Percentiles rank a stretch among this genome's conserved stretches.
Evolutionary conservation across 2,329 filamentous ascomycete species (phyloP).

Genomic region (Trichoderma harzianum): DNA sequence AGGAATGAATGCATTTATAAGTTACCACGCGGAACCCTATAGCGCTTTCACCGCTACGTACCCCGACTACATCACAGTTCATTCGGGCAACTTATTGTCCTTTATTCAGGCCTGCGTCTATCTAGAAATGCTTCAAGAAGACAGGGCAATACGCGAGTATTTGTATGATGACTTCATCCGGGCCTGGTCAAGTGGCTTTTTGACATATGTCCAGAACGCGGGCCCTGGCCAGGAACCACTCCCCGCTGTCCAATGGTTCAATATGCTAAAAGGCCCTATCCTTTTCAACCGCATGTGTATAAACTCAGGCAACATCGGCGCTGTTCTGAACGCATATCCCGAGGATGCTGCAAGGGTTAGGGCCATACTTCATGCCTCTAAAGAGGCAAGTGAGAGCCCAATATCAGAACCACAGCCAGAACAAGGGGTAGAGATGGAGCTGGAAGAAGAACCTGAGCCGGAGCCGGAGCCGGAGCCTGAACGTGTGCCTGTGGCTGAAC

Average conservation of each 20-base stretch:
- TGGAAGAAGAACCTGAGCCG: neutral
- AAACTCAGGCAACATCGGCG: slow-evolving; percentile 33
- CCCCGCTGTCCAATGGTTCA: slow-evolving; percentile 43
- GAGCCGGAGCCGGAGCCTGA: neutral
- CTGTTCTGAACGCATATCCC: slow-evolving; percentile 34
- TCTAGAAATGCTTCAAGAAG: slow-evolving; percentile 37
- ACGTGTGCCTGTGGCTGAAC: neutral
- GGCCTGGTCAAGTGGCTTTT: slow-evolving; percentile 41
- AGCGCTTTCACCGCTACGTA: slow-evolving; percentile 42
- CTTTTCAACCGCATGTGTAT: slow-evolving; percentile 35
- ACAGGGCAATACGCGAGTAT: slow-evolving; percentile 37
- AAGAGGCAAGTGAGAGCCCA: neutral
- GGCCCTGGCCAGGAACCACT: slow-evolving; percentile 29
- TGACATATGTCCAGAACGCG: slow-evolving; percentile 37
- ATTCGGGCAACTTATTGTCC: slow-evolving; percentile 35
- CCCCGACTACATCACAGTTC: slow-evolving; percentile 40
- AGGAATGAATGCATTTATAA: neutral
- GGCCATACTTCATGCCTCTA: slow-evolving; percentile 18
- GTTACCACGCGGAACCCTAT: slow-evolving; percentile 29
- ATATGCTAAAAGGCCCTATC: slow-evolving; percentile 28
- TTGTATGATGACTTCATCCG: slow-evolving; percentile 54
- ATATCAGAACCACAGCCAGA: neutral
- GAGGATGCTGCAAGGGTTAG: slow-evolving; percentile 29
- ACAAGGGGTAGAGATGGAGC: neutral
- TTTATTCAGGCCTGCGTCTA: slow-evolving; percentile 47